These are phyloP conservation scores for Rhodomyrtus tomentosa DNA, from an alignment of 345 rosid species.

Conservation along the genomic window DNA sequence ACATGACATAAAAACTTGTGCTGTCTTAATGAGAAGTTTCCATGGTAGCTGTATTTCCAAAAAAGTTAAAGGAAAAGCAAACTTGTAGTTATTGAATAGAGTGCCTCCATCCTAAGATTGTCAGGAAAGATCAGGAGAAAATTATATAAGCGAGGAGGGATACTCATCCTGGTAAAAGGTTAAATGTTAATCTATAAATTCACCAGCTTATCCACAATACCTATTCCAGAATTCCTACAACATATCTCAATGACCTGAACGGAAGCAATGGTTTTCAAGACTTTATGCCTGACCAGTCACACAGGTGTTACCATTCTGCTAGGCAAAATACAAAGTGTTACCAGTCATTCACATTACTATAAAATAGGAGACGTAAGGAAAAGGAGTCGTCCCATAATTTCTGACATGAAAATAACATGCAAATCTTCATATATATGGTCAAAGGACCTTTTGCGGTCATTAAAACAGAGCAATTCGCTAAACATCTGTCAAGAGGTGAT, in stretches of 20 bases:
- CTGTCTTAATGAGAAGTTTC: background rate
- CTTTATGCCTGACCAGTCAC: background rate
- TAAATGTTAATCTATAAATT: background rate
- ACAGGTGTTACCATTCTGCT: background rate
- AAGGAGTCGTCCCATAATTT: background rate
- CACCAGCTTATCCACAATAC: background rate
- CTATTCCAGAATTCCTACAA: background rate
- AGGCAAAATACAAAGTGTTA: background rate
- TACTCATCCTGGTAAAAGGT: background rate
- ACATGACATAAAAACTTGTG: background rate
- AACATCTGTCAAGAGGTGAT: background rate
- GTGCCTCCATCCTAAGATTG: background rate
- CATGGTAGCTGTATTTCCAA: background rate
- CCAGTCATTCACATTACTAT: background rate
- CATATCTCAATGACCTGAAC: background rate
- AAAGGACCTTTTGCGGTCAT: background rate
- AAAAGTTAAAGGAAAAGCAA: background rate
- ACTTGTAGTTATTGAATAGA: background rate
- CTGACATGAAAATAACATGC: background rate
- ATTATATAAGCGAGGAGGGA: background rate
- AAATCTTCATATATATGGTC: background rate
- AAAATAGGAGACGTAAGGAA: background rate
- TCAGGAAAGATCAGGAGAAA: background rate
- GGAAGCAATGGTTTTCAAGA: background rate
- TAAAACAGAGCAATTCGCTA: background rate